Evolutionary conservation across 176 grass and related monocot genomes (phyloP).

Genomic region (Coix lacrymajobi): DNA sequence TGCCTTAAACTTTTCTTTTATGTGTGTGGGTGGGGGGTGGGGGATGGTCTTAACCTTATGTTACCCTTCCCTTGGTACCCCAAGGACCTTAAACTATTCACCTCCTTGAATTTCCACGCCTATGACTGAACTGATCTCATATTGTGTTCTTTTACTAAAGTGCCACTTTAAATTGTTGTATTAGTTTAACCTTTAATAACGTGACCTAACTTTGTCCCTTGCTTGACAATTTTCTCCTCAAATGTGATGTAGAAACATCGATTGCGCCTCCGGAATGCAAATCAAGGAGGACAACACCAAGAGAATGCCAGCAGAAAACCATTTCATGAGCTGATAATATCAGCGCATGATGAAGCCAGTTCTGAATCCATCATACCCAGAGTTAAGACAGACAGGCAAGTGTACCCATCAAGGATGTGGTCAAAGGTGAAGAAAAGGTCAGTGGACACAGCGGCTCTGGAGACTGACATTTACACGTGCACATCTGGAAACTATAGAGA

Average conservation of each 20-base stretch:
- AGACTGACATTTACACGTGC: neutral
- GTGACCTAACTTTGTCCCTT: neutral
- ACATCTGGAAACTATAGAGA: neutral
- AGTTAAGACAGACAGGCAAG: neutral
- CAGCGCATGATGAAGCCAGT: neutral
- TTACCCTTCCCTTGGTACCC: neutral
- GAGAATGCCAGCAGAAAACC: neutral
- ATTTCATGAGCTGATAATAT: neutral
- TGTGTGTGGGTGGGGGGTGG: too few relatives aligned
- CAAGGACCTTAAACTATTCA: too few relatives aligned
- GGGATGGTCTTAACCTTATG: neutral
- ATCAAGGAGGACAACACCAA: neutral
- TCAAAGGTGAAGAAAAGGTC: neutral
- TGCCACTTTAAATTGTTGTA: neutral
- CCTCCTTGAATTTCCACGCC: neutral
- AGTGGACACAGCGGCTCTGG: neutral
- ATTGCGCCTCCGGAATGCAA: neutral
- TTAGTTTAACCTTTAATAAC: constrained; percentile 10
- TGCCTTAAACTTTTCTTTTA: constrained; percentile 11
- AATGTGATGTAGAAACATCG: constrained; percentile 32
- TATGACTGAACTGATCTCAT: neutral
- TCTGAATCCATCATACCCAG: neutral
- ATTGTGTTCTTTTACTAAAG: neutral
- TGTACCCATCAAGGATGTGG: neutral
- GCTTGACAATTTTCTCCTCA: constrained; percentile 6